Conservation (phyloP, 192 early-diverging fungal species). For the Thamnidium elegans region DNA sequence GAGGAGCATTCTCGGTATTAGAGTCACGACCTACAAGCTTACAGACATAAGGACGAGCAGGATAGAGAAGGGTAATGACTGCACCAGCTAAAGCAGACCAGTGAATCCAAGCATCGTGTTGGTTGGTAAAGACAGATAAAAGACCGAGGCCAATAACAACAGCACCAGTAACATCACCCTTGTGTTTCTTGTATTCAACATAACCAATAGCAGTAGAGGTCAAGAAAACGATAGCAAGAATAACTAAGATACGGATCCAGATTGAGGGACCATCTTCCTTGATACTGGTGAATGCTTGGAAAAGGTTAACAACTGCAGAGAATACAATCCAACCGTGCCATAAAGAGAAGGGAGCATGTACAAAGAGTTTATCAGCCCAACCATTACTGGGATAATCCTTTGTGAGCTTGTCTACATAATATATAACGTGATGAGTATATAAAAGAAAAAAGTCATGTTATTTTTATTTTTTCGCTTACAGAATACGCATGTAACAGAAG, state of each 20-base stretch:
- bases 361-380: conserved; percentile 45
- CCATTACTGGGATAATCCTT: conserved; percentile 32
- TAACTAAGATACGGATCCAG: conserved; percentile 43
- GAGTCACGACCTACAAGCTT: conserved; percentile 19
- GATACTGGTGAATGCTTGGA: conserved; percentile 54
- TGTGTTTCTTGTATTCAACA: conserved; percentile 53
- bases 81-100: conserved; percentile 48
- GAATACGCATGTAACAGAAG: conserved; percentile 57
- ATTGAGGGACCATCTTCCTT: conserved; percentile 38
- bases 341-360: conserved; percentile 66
- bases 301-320: conserved; percentile 54
- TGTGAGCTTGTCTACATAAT: conserved; percentile 38
- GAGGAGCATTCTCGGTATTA: conserved; percentile 45
- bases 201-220: conserved; percentile 56
- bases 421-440: conserved; percentile 3
- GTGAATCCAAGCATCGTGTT: conserved; percentile 42
- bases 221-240: conserved; percentile 53
- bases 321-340: conserved; percentile 67
- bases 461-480: conserved; percentile 28
- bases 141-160: conserved; percentile 59
- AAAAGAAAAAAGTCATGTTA: background rate
- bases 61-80: conserved; percentile 42
- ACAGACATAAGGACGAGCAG: conserved; percentile 40
- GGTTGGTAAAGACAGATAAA: conserved; percentile 47
- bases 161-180: conserved; percentile 63